Conservation (phyloP, 768 basidiomycete genomes). For the Rhodosporidiobolus sp. region DNA sequence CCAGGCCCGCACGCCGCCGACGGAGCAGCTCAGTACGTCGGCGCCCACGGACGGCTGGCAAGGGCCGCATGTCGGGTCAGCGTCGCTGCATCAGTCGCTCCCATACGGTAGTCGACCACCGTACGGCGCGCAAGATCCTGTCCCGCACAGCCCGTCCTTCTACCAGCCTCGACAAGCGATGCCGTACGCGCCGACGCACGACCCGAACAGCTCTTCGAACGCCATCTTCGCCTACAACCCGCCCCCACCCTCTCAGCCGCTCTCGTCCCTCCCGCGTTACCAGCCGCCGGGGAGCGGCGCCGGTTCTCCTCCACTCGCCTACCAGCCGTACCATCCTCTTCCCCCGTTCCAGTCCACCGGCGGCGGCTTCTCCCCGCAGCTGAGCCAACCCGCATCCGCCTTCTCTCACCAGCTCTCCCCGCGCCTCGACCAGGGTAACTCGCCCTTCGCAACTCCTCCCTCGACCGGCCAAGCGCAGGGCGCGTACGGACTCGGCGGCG, state of each 20-base stretch:
- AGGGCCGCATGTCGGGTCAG: neutral
- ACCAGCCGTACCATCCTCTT: neutral
- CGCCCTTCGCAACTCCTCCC: constrained; percentile 12
- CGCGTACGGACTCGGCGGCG: neutral
- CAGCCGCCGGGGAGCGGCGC: neutral
- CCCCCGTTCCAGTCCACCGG: neutral
- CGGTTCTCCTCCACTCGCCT: neutral
- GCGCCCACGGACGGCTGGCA: constrained; percentile 3
- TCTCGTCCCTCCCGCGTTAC: neutral
- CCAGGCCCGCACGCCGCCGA: neutral
- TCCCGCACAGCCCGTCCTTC: neutral
- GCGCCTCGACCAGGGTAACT: neutral
- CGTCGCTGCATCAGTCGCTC: neutral
- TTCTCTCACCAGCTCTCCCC: neutral
- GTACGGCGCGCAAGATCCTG: neutral
- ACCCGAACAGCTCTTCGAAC: neutral
- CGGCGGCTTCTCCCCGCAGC: neutral
- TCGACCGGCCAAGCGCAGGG: neutral
- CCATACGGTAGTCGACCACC: neutral
- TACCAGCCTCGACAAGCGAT: constrained; percentile 32
- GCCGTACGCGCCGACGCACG: constrained; percentile 12
- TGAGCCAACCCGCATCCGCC: neutral
- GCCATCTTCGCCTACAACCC: constrained; percentile 34
- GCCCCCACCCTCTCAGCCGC: neutral
- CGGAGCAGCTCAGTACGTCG: constrained; percentile 2